These are phyloP conservation scores for Brassica napus DNA, from an alignment of 345 rosid genomes.

Conservation along the genomic window Da-Ae NC_063435.1:5630501-5631000, in stretches of 20 bases:
- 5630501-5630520: constrained; percentile 72
- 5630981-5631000: constrained; percentile 25
- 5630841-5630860: constrained; percentile 57
- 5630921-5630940: constrained; percentile 57
- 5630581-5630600: constrained; percentile 70
- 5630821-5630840: constrained; percentile 97
- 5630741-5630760: constrained; percentile 89
- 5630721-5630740: constrained; percentile 99
- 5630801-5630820: constrained; percentile 93
- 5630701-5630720: constrained; percentile 78
- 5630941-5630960: constrained; percentile 50
- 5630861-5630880: constrained; percentile 50
- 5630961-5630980: constrained; percentile 30
- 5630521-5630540: constrained; percentile 45
- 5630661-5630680: constrained; percentile 52
- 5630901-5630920: constrained; percentile 59
- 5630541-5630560: constrained; percentile 50
- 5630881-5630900: constrained; percentile 59
- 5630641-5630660: constrained; percentile 29
- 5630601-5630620: constrained; percentile 67
- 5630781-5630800: constrained; percentile 89
- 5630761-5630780: constrained; percentile 56
- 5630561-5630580: constrained; percentile 73
- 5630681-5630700: constrained; percentile 59
- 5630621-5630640: constrained; percentile 21